Evolutionary conservation across 352 stramenopile species (phyloP).

Genomic region (Thalassiosira hispida): DNA sequence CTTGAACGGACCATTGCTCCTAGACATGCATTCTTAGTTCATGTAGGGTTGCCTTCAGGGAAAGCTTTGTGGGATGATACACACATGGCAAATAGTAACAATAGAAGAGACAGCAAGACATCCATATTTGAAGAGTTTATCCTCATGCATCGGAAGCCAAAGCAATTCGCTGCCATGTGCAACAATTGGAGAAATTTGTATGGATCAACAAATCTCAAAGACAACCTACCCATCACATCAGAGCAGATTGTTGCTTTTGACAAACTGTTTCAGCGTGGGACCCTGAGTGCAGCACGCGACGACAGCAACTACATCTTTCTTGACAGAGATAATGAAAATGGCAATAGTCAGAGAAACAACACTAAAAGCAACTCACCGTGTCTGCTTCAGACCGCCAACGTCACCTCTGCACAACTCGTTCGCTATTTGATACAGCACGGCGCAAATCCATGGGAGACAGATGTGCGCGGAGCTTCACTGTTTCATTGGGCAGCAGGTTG

Average conservation of each 20-base stretch:
- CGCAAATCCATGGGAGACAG: conserved; percentile 71
- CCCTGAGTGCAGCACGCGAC: conserved; percentile 66
- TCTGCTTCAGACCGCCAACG: conserved; percentile 62
- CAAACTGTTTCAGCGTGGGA: conserved; percentile 68
- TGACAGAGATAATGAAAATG: conserved; percentile 5
- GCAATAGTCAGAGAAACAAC: conserved; percentile 18
- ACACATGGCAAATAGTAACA: not conserved
- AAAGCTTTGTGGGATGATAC: conserved; percentile 43
- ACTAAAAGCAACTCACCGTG: conserved; percentile 36
- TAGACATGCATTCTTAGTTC: conserved; percentile 77
- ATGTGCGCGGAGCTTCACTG: conserved; percentile 65
- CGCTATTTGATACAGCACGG: conserved; percentile 70
- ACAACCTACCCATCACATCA: conserved; percentile 49
- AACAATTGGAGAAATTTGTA: conserved; percentile 59
- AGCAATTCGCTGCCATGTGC: conserved; percentile 74
- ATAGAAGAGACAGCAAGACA: not conserved
- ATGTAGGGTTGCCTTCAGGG: conserved; percentile 61
- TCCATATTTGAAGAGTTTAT: conserved; percentile 68
- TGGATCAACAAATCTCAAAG: conserved; percentile 18
- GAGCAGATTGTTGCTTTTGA: conserved; percentile 80
- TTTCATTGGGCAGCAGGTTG: conserved; percentile 78
- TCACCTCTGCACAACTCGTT: conserved; percentile 65
- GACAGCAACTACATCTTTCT: conserved; percentile 43
- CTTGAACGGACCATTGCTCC: conserved; percentile 75
- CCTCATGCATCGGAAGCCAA: conserved; percentile 61